Percentiles rank a stretch among this genome's conserved stretches.
Evolutionary conservation across 1,139 yeast species (phyloP).

Genomic region (Saccharomyces hybrid): DNA sequence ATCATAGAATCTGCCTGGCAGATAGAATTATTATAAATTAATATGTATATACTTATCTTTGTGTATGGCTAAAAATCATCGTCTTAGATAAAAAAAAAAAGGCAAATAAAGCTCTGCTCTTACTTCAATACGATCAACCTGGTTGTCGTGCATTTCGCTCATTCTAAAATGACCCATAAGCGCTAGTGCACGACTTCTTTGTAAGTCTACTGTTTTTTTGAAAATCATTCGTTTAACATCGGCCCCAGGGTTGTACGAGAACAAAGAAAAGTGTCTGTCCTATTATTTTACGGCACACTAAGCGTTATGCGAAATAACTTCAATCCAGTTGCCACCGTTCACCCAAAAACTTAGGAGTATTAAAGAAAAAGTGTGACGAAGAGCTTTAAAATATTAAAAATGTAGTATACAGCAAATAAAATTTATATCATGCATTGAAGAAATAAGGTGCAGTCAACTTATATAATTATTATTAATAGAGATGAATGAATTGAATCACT

Average conservation of each 20-base stretch:
- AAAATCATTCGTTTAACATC: neutral
- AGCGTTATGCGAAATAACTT: neutral
- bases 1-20: neutral
- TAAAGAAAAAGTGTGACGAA: neutral
- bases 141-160: neutral
- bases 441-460: neutral
- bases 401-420: neutral
- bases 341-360: neutral
- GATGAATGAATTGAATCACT: neutral
- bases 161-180: neutral
- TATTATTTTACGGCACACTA: neutral
- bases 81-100: neutral
- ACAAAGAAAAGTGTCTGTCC: neutral
- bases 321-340: neutral
- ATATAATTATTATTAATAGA: neutral
- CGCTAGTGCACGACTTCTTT: neutral
- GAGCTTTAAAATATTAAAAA: slow-evolving; percentile 1
- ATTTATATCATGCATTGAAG: slow-evolving; percentile 1
- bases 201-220: neutral
- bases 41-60: neutral
- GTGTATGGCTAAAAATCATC: neutral
- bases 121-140: neutral
- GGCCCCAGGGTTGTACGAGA: neutral
- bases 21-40: neutral
- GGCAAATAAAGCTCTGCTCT: neutral